Percentiles rank a stretch among this genome's conserved stretches.
These are phyloP conservation scores for Penicillium mononematosum DNA, from an alignment of 495 filamentous ascomycete genomes.

Conservation along the genomic window DNA sequence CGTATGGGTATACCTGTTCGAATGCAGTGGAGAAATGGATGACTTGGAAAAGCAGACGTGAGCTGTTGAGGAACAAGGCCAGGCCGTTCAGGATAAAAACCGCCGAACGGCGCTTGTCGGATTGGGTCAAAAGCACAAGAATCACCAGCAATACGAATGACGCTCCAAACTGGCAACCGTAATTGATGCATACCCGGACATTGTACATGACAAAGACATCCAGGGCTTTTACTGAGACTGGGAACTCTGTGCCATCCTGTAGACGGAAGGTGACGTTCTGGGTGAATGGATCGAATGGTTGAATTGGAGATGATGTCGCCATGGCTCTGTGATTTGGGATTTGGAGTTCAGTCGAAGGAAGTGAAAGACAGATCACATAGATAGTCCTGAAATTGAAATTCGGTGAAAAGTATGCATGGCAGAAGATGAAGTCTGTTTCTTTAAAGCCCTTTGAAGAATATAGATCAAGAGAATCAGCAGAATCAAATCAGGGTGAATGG, in stretches of 20 bases:
- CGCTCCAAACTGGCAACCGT: conserved; percentile 72
- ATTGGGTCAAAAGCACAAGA: conserved; percentile 60
- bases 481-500: conserved; percentile 9
- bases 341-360: neutral
- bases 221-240: conserved; percentile 49
- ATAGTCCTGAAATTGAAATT: neutral
- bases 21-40: conserved; percentile 61
- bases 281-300: conserved; percentile 53
- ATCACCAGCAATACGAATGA: conserved; percentile 64
- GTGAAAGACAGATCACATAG: neutral
- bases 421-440: neutral
- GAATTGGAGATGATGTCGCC: conserved; percentile 6
- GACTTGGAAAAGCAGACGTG: conserved; percentile 58
- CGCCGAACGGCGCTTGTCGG: conserved; percentile 57
- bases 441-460: neutral
- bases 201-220: conserved; percentile 50
- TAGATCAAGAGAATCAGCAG: neutral
- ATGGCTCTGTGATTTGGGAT: neutral
- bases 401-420: neutral
- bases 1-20: conserved; percentile 56
- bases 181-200: conserved; percentile 62
- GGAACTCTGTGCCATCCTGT: conserved; percentile 52
- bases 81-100: conserved; percentile 65
- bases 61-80: conserved; percentile 57
- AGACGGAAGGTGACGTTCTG: conserved; percentile 57